phyloP scores from a whole-genome alignment of 139 green algal species.

The Klebsormidium nitens region DNA sequence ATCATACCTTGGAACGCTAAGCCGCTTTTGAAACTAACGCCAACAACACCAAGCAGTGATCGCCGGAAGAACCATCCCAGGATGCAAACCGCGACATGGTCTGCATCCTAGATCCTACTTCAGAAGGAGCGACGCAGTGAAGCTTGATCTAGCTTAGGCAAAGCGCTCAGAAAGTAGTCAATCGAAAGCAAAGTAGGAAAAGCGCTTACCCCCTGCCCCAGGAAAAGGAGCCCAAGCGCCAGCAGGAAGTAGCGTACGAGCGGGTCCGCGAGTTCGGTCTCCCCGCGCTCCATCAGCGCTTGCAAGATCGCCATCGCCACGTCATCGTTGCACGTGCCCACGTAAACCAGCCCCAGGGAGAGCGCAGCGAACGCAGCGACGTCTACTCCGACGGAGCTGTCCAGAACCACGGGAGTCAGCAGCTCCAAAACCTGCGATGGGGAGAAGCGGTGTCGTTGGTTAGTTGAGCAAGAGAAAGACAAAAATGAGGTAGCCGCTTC shows the following conservation, averaged over 20 bases:
- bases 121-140: too few species aligned
- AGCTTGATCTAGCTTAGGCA: too few species aligned
- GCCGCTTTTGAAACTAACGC: too few species aligned
- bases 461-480: too few species aligned
- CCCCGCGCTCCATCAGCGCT: slow-evolving; percentile 78
- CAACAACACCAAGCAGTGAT: too few species aligned
- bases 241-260: slow-evolving; percentile 75
- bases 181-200: neutral
- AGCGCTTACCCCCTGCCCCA: slow-evolving; percentile 62
- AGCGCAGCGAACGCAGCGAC: slow-evolving; percentile 80
- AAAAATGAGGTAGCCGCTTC: too few species aligned
- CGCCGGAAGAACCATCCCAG: too few species aligned
- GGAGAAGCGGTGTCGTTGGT: too few species aligned
- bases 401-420: slow-evolving; percentile 44
- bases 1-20: too few species aligned
- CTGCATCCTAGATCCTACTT: too few species aligned
- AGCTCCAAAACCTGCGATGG: slow-evolving; percentile 50
- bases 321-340: slow-evolving; percentile 60
- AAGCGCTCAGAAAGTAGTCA: neutral
- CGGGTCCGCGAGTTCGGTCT: slow-evolving; percentile 70
- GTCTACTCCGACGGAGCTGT: slow-evolving; percentile 61
- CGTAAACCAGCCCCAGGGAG: slow-evolving; percentile 85
- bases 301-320: slow-evolving; percentile 71
- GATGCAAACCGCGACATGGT: too few species aligned
- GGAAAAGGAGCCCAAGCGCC: slow-evolving; percentile 89